A percentile compares a stretch with the other conserved stretches of the same genome.
These are phyloP conservation scores for Danielia oregonensis DNA, from an alignment of 805 yeast genomes.

Conservation along the genomic window DNA sequence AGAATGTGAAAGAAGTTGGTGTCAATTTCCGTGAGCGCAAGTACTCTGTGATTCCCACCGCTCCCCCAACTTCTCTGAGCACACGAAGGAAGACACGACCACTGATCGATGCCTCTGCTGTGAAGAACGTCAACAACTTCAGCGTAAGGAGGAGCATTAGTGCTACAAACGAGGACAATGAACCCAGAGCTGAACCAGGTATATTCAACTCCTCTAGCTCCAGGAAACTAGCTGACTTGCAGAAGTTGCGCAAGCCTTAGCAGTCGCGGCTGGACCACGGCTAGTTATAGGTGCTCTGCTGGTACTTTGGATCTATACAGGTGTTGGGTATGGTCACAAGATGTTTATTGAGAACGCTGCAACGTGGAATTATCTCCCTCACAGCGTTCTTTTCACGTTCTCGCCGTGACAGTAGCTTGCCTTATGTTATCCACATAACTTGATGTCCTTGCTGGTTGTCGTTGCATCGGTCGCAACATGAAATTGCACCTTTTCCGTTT, in stretches of 20 bases:
- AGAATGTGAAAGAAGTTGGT: slow-evolving; percentile 66
- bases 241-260: slow-evolving; percentile 26
- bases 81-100: slow-evolving; percentile 4
- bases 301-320: no score
- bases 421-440: no score
- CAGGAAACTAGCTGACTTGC: slow-evolving; percentile 26
- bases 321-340: no score
- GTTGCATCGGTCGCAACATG: no score
- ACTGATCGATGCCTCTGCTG: slow-evolving; percentile 1
- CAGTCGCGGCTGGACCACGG: no score
- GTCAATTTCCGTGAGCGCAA: slow-evolving; percentile 66
- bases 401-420: no score
- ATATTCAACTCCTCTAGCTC: slow-evolving; percentile 15
- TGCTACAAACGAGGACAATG: slow-evolving; percentile 2
- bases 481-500: no score
- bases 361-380: no score
- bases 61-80: slow-evolving; percentile 44
- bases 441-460: no score
- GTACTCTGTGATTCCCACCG: slow-evolving; percentile 74
- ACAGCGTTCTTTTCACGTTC: no score
- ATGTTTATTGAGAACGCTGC: no score
- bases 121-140: slow-evolving; percentile 12
- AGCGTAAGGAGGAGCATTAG: slow-evolving; percentile 26
- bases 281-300: no score
- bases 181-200: slow-evolving; percentile 2